These are phyloP conservation scores for Tuber borchii DNA, from an alignment of 495 filamentous ascomycete genomes.

Conservation along the genomic window DNA sequence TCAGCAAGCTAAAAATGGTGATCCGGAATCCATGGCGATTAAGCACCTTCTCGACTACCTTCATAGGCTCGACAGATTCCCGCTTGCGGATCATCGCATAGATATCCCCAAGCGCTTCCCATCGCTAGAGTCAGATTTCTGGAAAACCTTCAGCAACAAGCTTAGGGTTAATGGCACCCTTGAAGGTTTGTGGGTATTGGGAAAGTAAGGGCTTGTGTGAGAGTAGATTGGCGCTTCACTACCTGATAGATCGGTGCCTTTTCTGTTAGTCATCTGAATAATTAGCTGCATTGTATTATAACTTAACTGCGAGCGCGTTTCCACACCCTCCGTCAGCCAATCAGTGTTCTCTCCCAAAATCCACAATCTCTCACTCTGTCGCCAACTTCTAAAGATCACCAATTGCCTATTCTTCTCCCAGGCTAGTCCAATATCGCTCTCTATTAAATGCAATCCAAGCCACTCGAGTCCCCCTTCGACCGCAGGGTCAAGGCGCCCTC, in stretches of 20 bases:
- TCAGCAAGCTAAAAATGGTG: conserved; percentile 24
- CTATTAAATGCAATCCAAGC: background rate
- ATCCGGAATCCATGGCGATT: conserved; percentile 14
- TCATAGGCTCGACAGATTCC: conserved; percentile 15
- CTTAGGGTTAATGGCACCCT: conserved; percentile 60
- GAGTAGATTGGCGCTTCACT: background rate
- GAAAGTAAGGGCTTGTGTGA: background rate
- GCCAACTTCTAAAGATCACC: background rate
- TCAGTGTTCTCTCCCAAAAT: background rate
- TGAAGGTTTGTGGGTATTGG: conserved; percentile 51
- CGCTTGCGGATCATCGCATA: background rate
- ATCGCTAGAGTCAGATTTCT: conserved; percentile 47
- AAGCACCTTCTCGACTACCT: conserved; percentile 22
- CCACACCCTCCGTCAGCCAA: background rate
- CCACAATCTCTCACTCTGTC: background rate
- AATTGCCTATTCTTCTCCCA: background rate
- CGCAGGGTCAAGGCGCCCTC: too few relatives aligned
- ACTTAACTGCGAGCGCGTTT: background rate
- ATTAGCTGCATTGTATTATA: background rate
- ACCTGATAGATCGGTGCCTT: background rate
- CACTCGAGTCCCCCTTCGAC: background rate
- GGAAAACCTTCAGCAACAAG: conserved; percentile 58
- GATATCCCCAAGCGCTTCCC: conserved; percentile 8
- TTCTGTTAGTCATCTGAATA: background rate
- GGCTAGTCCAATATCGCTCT: background rate